Base-by-base conservation (phyloP, 148 eudicot species). In the Rhododendron molle region DNA sequence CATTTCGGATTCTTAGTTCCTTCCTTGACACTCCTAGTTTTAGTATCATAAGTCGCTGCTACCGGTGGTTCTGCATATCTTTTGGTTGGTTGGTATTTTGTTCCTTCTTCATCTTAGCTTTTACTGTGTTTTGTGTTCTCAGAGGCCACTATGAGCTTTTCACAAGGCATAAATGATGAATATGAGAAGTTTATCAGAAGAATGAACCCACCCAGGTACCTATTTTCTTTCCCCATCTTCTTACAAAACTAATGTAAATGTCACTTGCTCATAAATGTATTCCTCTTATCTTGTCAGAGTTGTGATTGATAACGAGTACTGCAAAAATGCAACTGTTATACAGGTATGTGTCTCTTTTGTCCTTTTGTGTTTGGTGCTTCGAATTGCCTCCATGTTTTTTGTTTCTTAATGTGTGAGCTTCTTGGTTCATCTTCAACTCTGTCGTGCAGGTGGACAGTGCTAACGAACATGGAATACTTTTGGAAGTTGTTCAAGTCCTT, bases 401-500 rank as follows among this genome's bases (percentile, higher is more conserved):
- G 67, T 56, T 38, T 46, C 49, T 72, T 30, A 9, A 71, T 32
- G 43, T 73, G 32, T 60, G 60, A 76, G 74, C 34, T 81, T 56
- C 72, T 26, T 80, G 40, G 67, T 21, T 80, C 78, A 60, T 87
- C 28, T 79, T 86, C 49, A 52, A 56, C 43, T 60, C 44, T 86
- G 26, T 79, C 77, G 83, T 89, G 88, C 87, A 96, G 99, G 98
- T 97, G 82, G 99, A 97, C 76, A 94, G 98, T 87, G 96, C 96
- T 71, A 97, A 94, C 74, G 91, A 93, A 86, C 95, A 90, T 83
- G 99, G 99, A 26, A 94, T 95, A 86, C 93, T 97, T 23, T 87
- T 97, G 89, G 96, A 94, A 87, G 98, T 95, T 86, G 98, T 97
- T 1, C 98, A 97, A 90, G 92, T 95, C 86, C 96, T 97, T 81